A percentile compares a stretch with the other conserved stretches of the same genome.
Evolutionary conservation across 768 basidiomycete species (phyloP).

Genomic region (Plicaturopsis crispa): DNA sequence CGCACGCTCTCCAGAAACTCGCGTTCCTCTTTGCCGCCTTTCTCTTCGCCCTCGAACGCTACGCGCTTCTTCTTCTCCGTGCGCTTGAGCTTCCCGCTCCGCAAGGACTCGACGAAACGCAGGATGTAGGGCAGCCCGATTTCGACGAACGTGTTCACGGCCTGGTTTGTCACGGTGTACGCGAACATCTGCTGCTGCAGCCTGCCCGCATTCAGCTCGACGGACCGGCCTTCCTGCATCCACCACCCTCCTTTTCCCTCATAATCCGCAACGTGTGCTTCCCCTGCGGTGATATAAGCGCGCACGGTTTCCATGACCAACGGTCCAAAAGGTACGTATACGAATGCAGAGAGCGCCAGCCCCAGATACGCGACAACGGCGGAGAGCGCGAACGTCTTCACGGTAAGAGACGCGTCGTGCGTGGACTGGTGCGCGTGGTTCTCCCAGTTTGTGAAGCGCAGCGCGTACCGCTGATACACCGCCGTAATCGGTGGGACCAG

Average conservation of each 20-base stretch:
- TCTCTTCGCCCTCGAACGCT: constrained; percentile 63
- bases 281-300: constrained; percentile 30
- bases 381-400: constrained; percentile 86
- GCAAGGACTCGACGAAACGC: constrained; percentile 46
- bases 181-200: constrained; percentile 92
- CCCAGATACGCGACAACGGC: constrained; percentile 88
- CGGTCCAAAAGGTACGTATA: constrained; percentile 92
- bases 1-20: constrained; percentile 76
- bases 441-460: constrained; percentile 78
- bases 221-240: constrained; percentile 11
- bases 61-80: constrained; percentile 48
- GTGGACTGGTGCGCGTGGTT: constrained; percentile 80
- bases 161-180: constrained; percentile 84
- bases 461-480: constrained; percentile 63
- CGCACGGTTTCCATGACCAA: constrained; percentile 62
- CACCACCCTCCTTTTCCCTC: constrained; percentile 22
- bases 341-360: constrained; percentile 87
- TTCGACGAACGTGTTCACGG: constrained; percentile 69
- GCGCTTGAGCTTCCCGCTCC: constrained; percentile 33
- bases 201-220: constrained; percentile 48
- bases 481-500: constrained; percentile 76
- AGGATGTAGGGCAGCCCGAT: constrained; percentile 75
- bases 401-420: constrained; percentile 71
- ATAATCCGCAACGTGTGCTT: constrained; percentile 9
- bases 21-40: constrained; percentile 56